These are phyloP conservation scores for Populus pruinosa DNA, from an alignment of 345 rosid genomes.

Conservation along the genomic window DNA sequence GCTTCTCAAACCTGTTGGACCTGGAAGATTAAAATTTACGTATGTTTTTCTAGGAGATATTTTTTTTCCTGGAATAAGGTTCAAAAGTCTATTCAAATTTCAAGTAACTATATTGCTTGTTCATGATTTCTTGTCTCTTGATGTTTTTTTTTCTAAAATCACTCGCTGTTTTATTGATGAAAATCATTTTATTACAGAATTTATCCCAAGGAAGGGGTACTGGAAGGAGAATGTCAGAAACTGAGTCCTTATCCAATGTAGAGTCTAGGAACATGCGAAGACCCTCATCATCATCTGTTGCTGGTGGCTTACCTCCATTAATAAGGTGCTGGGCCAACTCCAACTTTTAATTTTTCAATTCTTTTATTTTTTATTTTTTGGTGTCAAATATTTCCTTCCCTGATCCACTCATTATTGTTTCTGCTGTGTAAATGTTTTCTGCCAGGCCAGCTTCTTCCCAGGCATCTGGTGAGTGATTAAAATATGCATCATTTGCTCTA, in stretches of 20 bases:
- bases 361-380: background rate
- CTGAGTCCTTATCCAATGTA: constrained; percentile 48
- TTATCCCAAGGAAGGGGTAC: constrained; percentile 52
- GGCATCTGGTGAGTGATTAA: constrained; percentile 60
- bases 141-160: background rate
- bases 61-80: background rate
- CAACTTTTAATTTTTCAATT: background rate
- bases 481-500: background rate
- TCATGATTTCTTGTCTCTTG: background rate
- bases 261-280: constrained; percentile 65
- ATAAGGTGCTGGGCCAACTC: constrained; percentile 59
- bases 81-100: background rate
- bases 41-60: background rate
- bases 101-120: background rate
- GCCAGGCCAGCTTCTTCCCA: constrained; percentile 59
- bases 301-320: constrained; percentile 84
- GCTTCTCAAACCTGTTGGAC: background rate
- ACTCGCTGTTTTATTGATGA: background rate
- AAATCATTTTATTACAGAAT: constrained; percentile 42
- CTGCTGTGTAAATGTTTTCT: constrained; percentile 7
- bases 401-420: constrained; percentile 14
- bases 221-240: constrained; percentile 68
- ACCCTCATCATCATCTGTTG: constrained; percentile 69
- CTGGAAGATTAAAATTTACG: background rate
- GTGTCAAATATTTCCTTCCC: background rate